Base-by-base conservation (phyloP, 2,329 filamentous ascomycete species). In the Alternaria tenuissima region DNA sequence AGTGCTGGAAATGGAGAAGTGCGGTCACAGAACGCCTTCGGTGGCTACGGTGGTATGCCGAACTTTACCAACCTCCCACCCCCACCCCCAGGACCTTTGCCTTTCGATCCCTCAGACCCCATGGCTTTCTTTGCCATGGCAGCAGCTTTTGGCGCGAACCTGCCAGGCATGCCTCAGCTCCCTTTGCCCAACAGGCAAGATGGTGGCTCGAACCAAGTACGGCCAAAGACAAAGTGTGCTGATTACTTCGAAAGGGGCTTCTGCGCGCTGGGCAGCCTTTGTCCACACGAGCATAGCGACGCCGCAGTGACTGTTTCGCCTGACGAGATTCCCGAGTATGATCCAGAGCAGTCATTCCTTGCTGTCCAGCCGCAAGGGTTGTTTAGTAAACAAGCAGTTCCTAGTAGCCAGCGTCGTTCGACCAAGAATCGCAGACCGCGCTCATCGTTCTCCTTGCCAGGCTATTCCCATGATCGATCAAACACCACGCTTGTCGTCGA, bases 191-290 rank as follows among this genome's bases (percentile, higher is more conserved):
- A 38, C 22, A 79, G 82, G 62, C 81, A 81, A 18, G 67, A 60
- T 24, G 60, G 63, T 26, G 61, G 52, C 4, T 61, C 65, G 18
- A 46, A 24, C 26, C 59, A 53, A 7, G 56, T 54, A n/a, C 43
- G 43, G 53, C 73, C 54, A 69, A 80, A 68, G 70, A 80, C 82
- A 57, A 83, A 87, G 59, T 94, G 91, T 71, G 83, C 86, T 58
- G 89, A 92, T 74, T 93, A 91, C 68, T 89, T 92, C 59, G 86
- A 81, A 1, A 91, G 91, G 67, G 91, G 91, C 0, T 92, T 86
- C 69, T 94, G 91, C 72, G 84, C 87, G 6, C 81, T 88, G 39
- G 90, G 90, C 3, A 87, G 83, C 67, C 85, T 83, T 22, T 94
- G 91, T 77, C 84, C 82, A 39, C 93, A 86, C 68, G 88, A 92